These are phyloP conservation scores for Pelargonium nanum DNA, from an alignment of 345 rosid species.

Conservation along the genomic window DNA sequence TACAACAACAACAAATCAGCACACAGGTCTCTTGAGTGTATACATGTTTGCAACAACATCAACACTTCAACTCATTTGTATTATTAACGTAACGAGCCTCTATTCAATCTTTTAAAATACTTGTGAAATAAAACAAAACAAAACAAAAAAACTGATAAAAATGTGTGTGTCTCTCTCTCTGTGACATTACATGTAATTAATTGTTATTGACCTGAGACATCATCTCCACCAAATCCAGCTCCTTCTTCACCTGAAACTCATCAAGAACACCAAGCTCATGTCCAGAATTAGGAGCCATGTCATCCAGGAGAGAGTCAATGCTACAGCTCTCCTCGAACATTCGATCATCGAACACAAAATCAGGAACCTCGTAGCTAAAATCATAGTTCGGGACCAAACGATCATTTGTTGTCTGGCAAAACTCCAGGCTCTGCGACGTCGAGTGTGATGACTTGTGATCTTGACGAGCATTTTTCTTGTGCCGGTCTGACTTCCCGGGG, in stretches of 20 bases:
- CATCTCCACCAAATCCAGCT: slow-evolving; percentile 56
- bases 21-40: no score
- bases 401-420: slow-evolving; percentile 23
- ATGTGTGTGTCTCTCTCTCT: neutral
- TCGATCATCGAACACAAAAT: slow-evolving; percentile 52
- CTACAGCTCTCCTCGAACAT: slow-evolving; percentile 45
- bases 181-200: no score
- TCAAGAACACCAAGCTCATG: neutral
- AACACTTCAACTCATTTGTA: no score
- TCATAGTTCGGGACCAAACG: slow-evolving; percentile 40
- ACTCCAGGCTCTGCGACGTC: slow-evolving; percentile 1
- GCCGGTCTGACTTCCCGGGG: slow-evolving; percentile 12
- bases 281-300: neutral
- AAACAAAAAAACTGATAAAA: no score
- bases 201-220: slow-evolving; percentile 26
- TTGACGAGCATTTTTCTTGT: no score
- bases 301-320: slow-evolving; percentile 65
- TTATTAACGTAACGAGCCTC: no score
- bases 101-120: no score
- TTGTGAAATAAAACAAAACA: no score
- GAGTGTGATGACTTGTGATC: no score
- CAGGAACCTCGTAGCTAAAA: slow-evolving; percentile 36
- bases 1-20: no score
- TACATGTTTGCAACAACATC: no score
- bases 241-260: slow-evolving; percentile 29